phyloP scores from a whole-genome alignment of 306 rosid species.

The Crataegus laevigata region DNA sequence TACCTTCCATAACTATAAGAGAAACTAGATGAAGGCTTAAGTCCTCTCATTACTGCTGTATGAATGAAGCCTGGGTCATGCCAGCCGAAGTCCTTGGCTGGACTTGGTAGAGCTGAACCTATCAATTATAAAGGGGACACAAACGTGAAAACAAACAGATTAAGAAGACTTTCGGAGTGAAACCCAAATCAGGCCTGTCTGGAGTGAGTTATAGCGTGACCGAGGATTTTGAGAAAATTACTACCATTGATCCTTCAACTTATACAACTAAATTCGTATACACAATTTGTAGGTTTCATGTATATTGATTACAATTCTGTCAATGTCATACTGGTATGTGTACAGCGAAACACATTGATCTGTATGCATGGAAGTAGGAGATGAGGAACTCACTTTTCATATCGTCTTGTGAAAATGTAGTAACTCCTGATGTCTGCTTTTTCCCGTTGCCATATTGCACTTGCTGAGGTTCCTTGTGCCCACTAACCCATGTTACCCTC shows the following conservation, averaged over 20 bases:
- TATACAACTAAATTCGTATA: too few relatives aligned
- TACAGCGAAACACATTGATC: too few relatives aligned
- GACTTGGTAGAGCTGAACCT: constrained; percentile 50
- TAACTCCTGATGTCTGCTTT: constrained; percentile 41
- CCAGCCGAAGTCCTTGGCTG: constrained; percentile 95
- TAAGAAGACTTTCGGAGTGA: background rate
- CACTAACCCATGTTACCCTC: constrained; percentile 91
- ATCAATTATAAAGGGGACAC: background rate
- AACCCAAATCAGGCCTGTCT: background rate
- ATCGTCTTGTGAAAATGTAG: constrained; percentile 59
- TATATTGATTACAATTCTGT: too few relatives aligned
- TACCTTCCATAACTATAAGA: constrained; percentile 86
- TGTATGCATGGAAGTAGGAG: background rate
- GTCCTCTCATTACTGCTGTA: constrained; percentile 74
- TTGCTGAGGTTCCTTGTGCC: constrained; percentile 56
- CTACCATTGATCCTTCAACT: too few relatives aligned
- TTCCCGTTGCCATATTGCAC: constrained; percentile 51
- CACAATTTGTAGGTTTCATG: too few relatives aligned
- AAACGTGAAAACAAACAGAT: background rate
- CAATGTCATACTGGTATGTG: too few relatives aligned
- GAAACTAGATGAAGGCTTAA: constrained; percentile 51
- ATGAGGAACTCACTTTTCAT: constrained; percentile 68
- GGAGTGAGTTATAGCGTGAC: too few relatives aligned
- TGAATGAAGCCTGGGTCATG: constrained; percentile 95
- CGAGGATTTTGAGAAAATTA: too few relatives aligned